These are phyloP conservation scores for Micromonas pusilla DNA, from an alignment of 139 green algal genomes.

Conservation along the genomic window DNA sequence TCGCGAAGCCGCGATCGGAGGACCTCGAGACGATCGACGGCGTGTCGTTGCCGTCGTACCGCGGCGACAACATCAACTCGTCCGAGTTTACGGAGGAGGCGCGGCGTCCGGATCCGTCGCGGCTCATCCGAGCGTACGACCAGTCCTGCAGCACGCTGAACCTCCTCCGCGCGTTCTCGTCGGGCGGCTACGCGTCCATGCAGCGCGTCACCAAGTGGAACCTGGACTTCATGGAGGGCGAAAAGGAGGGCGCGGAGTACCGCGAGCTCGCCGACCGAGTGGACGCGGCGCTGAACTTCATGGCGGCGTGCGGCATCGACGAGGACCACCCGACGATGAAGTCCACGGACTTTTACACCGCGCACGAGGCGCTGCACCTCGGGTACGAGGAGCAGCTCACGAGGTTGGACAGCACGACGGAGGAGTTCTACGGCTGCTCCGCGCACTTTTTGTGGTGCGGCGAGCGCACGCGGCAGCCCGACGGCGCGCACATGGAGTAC, in stretches of 20 bases:
- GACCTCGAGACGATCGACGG: conserved; percentile 65
- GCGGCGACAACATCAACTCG: conserved; percentile 98
- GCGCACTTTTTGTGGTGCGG: conserved; percentile 97
- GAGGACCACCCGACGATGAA: conserved; percentile 63
- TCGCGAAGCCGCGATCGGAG: conserved; percentile 91
- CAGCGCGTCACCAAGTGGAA: conserved; percentile 89
- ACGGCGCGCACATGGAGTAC: conserved; percentile 95
- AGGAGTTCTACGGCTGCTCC: conserved; percentile 73
- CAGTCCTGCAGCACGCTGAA: conserved; percentile 96
- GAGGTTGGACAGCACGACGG: conserved; percentile 75
- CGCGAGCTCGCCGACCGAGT: conserved; percentile 78
- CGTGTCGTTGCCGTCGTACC: conserved; percentile 76
- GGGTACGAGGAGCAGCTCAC: conserved; percentile 96
- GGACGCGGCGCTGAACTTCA: conserved; percentile 91
- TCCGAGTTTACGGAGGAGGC: conserved; percentile 74
- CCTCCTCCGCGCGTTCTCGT: conserved; percentile 90
- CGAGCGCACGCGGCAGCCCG: conserved; percentile 95
- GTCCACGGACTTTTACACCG: conserved; percentile 95
- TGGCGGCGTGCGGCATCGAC: conserved; percentile 84
- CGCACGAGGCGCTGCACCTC: conserved; percentile 89
- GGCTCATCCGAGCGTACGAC: conserved; percentile 85
- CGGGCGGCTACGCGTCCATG: conserved; percentile 89
- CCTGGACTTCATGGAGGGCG: conserved; percentile 95
- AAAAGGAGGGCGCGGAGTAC: conserved; percentile 74
- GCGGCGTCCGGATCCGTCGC: conserved; percentile 75